Evolutionary conservation across 2,329 filamentous ascomycete species (phyloP), one percentile per base, ranked within the genome.

Genomic region (Clonostachys sp.): DNA sequence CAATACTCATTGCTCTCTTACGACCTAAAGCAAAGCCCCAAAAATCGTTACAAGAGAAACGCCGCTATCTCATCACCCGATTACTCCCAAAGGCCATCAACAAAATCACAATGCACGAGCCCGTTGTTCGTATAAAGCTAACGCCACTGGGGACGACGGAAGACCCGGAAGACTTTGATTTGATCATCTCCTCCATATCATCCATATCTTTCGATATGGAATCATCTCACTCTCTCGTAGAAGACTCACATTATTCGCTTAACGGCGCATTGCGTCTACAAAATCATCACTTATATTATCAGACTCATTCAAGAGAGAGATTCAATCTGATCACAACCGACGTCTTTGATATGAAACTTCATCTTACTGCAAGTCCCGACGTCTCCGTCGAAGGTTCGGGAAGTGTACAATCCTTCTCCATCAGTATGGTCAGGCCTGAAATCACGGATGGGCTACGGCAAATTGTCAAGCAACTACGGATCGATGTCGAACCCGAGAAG

Each of bases 61-160:
- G 73, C 39, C 80, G 91, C 55, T 77, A 83, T 46, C 72, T 99
- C 34, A 86, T 99, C 33, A 96, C 92, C 13, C 83, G 89, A n/a
- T 78, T 97, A 5, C 74, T 99, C 9, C 94, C 94, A 2, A 97
- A 97, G 69, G 88, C 92, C 1, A 95, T 81, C 58, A 87, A 97
- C 65, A 99, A 97, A 61, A 84, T 97, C 39, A 96, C 94, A 0
- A 87, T 99, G 68, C 94, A 99, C 60, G 94, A 99, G 62, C 94
- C 94, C 2, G 95, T 99, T 14, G 65, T 97, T 52, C 84, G 95
- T 56, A 91, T 99, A 53, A 84, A 91, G 8, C 73, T 99, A 5
- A 91, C 91, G 6, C 85, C 92, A 0, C 81, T 94, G 52, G 81
- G 86, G 51, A 76, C 78, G 47, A 72, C 71, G 3, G 71, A 76